Base-by-base conservation (phyloP, 1,139 yeast genomes). In the Candida sp. region DNA sequence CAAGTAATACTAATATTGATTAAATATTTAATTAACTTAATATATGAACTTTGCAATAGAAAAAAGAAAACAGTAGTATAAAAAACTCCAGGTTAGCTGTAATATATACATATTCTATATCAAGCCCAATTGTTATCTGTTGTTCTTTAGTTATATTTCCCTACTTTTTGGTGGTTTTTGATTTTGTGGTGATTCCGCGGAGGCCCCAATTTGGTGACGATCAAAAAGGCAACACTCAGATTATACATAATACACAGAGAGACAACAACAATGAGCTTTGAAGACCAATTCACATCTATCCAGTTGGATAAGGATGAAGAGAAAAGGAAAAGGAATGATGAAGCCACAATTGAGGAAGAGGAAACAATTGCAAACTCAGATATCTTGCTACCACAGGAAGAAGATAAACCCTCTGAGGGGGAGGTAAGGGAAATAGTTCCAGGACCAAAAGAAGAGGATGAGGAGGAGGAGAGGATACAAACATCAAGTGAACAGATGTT, bases 241-340 rank as follows among this genome's bases (percentile, higher is more conserved):
- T 11, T 32, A 32, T 5, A 9, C 34, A n/a, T n/a, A 9, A 32
- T 32, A 2, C 3, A 32, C 19, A 15, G 12, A 6, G 19, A n/a
- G 2, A 32, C 32, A 42, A 7, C 23, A n/a, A n/a, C n/a, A n/a
- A 63, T 63, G 62, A 63, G 57, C 49, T 51, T 66, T 12, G 77
- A 73, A 43, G 82, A 77, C 49, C 79, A 77, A 54, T 79, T 79
- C 58, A 76, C 82, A 1, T 78, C 83, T 35, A 74, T 79, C 41
- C 81, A 75, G 54, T 78, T 81, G 81, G 83, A 78, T 53, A 66
- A 79, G 47, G 79, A 67, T 21, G 80, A 74, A 8, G 56, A 32
- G 21, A 22, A 21, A 12, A 21, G 5, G 12, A 40, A 39, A 11
- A 41, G 36, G 19, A 45, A 32, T 30, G 44, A 45, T 23, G 47